Evolutionary conservation across 192 early-diverging fungal genomes (phyloP), one percentile per base, ranked within the genome.

Genomic region (Gamsiella multidivaricata): DNA sequence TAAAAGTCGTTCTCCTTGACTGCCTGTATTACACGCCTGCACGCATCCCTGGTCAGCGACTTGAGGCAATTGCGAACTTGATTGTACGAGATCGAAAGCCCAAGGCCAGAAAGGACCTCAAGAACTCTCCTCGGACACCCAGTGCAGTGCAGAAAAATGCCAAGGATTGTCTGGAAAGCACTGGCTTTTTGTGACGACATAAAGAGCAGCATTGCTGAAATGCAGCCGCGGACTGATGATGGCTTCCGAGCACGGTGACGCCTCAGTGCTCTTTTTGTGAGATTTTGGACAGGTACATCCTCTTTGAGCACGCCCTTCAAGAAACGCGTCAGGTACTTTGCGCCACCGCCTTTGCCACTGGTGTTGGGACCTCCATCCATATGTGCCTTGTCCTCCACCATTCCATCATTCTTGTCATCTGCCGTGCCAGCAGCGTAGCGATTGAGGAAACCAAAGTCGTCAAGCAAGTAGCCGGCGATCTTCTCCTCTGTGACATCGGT

Each of bases 231-330:
- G 46, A 66, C 61, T 28, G 61, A 64, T 23, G 50, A 0, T 3
- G 61, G 61, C 37, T 41, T 64, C 31, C 2, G 61, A 42, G 17
- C 5, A 51, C 36, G 54, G 52, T 20, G 51, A 23, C 29, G 7
- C 63, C 29, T 65, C 39, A 0, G 1, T 34, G 63, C 2, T 39
- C 55, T 43, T 25, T 0, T 2, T 20, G 37, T 23, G 52, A 55
- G 52, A 0, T 65, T 42, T 41, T 65, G 63, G 42, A 46, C 41
- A 42, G 63, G 1, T 25, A 45, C 23, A 65, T 54, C 25, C 23
- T 65, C 63, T n/a, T 34, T 12, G 3, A 65, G 63, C n/a, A 65
- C 25, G 33, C 63, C 63, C 12, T 55, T 54, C 63, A 65, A 45
- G 28, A 65, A 6, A 14, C 52, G 2, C 6, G 63, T 54, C 52